Percentiles rank a stretch among this genome's conserved stretches.
Evolutionary conservation across 306 rosid species (phyloP).

Genomic region (Cicer yamashitae): DNA sequence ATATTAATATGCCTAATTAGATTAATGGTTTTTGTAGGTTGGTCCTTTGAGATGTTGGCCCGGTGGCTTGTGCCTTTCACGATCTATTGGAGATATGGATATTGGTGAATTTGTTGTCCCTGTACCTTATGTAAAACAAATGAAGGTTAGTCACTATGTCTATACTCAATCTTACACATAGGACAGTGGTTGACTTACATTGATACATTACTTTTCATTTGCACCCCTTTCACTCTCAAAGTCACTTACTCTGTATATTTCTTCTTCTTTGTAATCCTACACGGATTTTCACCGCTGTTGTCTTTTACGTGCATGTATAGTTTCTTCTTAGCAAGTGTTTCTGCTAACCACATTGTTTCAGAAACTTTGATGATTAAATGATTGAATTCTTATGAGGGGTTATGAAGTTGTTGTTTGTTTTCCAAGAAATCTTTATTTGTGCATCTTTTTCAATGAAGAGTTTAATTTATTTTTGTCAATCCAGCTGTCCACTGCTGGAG

Average conservation of each 20-base stretch:
- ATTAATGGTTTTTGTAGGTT: conserved; percentile 55
- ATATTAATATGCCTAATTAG: conserved; percentile 27
- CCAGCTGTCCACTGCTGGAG: conserved; percentile 91
- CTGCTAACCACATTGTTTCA: conserved; percentile 11
- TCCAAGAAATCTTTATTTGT: background rate
- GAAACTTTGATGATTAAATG: conserved; percentile 33
- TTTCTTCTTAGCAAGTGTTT: conserved; percentile 34
- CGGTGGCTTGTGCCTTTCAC: conserved; percentile 97
- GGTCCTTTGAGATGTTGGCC: conserved; percentile 99
- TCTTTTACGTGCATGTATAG: conserved; percentile 6
- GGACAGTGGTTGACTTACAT: conserved; percentile 17
- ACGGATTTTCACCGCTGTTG: conserved; percentile 5
- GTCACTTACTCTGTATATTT: conserved; percentile 36
- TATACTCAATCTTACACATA: conserved; percentile 33
- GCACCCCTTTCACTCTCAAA: conserved; percentile 12
- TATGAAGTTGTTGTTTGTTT: conserved; percentile 25
- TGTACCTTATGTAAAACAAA: conserved; percentile 95
- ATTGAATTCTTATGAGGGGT: conserved; percentile 26
- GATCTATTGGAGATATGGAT: conserved; percentile 97
- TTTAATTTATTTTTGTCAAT: conserved; percentile 42
- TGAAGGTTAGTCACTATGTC: conserved; percentile 79
- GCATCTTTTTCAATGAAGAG: background rate
- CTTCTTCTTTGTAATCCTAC: conserved; percentile 7
- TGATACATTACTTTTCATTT: conserved; percentile 38
- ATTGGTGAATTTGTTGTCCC: conserved; percentile 96